A percentile compares a stretch with the other conserved stretches of the same genome.
These are phyloP conservation scores for Salvia miltiorrhiza DNA, from an alignment of 257 asterid species.

Conservation along the genomic window DNA sequence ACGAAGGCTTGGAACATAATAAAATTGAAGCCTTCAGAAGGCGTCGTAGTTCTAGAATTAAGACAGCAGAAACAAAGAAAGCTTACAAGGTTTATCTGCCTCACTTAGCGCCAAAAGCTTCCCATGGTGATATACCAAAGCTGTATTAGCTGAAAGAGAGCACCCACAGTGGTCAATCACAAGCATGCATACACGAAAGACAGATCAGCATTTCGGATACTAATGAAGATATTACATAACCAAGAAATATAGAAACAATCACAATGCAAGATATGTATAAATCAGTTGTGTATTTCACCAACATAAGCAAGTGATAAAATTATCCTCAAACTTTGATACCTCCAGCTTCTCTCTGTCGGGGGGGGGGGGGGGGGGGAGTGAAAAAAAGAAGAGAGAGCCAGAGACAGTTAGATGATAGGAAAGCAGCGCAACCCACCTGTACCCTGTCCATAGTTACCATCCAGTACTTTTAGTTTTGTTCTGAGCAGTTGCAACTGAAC, in stretches of 20 bases:
- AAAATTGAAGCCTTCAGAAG: background rate
- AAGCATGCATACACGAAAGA: conserved; percentile 7
- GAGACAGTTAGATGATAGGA: conserved; percentile 2
- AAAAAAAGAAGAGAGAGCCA: background rate
- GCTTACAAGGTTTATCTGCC: conserved; percentile 94
- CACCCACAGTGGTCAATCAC: conserved; percentile 21
- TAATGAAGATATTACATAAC: background rate
- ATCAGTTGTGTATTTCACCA: background rate
- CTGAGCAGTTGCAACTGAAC: conserved; percentile 67
- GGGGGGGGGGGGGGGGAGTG: too few relatives aligned
- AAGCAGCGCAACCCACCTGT: conserved; percentile 53
- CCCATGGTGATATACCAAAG: conserved; percentile 82
- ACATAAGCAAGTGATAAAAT: background rate
- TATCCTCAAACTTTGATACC: background rate
- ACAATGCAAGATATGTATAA: background rate
- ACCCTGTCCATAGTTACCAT: conserved; percentile 63
- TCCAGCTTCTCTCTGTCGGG: conserved; percentile 4
- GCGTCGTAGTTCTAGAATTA: background rate
- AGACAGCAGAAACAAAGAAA: conserved; percentile 17
- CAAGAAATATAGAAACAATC: background rate
- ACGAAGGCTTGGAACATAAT: background rate
- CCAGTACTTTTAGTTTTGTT: conserved; percentile 73
- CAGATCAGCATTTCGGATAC: background rate
- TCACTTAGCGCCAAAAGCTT: conserved; percentile 91
- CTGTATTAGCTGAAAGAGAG: conserved; percentile 81